A percentile compares a stretch with the other conserved stretches of the same genome.
Evolutionary conservation across 345 rosid genomes (phyloP).

Genomic region (Limnanthes douglasii): DNA sequence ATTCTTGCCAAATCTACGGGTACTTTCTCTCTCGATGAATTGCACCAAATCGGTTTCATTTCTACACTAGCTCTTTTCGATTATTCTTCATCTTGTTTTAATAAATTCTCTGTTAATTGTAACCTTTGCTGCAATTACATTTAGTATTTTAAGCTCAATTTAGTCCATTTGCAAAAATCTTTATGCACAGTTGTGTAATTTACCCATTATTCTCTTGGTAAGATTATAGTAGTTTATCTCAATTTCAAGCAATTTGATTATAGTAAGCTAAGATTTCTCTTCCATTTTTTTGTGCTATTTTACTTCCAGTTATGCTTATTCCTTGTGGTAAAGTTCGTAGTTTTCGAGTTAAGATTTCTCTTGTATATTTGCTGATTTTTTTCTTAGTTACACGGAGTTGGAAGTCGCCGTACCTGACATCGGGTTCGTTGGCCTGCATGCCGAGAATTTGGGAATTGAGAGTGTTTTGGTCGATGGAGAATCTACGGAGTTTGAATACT

Average conservation of each 20-base stretch:
- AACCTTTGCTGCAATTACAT: constrained; percentile 5
- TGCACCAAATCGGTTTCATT: too few species aligned
- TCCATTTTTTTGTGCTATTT: background rate
- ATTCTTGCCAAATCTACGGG: constrained; percentile 72
- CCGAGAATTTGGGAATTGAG: constrained; percentile 86
- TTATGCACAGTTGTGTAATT: too few species aligned
- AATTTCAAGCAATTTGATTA: background rate
- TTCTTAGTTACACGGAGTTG: constrained; percentile 63
- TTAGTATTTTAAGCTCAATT: background rate
- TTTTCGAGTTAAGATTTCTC: background rate
- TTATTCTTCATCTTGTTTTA: background rate
- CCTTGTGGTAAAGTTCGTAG: background rate
- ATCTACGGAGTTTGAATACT: constrained; percentile 75
- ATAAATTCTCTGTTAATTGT: constrained; percentile 2
- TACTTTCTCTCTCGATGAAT: constrained; percentile 16
- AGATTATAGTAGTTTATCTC: background rate
- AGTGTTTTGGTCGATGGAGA: constrained; percentile 89
- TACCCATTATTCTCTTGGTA: background rate
- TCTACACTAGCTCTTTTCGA: constrained; percentile 7
- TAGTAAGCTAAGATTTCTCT: background rate
- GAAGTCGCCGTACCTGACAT: constrained; percentile 91
- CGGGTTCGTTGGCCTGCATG: constrained; percentile 77
- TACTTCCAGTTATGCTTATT: background rate
- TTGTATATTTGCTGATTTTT: background rate
- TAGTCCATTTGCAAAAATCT: too few species aligned